phyloP scores from a whole-genome alignment of 306 rosid genomes.

The Ammopiptanthus mongolicus region DNA sequence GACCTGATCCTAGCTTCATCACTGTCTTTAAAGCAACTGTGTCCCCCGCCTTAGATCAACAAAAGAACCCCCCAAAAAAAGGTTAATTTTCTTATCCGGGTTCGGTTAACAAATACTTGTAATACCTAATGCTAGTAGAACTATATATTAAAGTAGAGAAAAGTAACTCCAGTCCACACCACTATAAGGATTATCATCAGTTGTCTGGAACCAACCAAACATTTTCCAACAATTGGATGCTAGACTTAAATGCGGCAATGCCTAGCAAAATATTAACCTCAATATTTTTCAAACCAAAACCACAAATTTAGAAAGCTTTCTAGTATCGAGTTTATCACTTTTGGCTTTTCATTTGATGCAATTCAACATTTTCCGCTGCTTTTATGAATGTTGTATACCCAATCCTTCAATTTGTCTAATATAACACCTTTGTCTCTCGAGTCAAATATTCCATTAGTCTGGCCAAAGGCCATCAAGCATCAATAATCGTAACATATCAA shows the following conservation, averaged over 20 bases:
- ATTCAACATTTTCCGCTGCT: conserved; percentile 1
- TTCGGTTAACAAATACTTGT: background rate
- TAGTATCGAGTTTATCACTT: background rate
- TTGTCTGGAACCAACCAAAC: conserved; percentile 3
- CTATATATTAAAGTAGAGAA: background rate
- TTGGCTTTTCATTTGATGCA: background rate
- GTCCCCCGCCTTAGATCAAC: conserved; percentile 83
- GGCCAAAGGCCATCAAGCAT: conserved; percentile 12
- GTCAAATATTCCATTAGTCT: background rate
- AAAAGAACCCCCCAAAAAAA: conserved; percentile 3
- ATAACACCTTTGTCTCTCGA: background rate
- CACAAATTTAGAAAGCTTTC: conserved; percentile 8
- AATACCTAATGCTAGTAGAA: background rate
- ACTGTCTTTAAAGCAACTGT: conserved; percentile 91
- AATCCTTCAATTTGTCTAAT: background rate
- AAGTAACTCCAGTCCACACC: background rate
- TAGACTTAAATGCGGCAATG: background rate
- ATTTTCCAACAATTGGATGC: conserved; percentile 6
- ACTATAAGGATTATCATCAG: background rate
- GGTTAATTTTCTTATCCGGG: background rate
- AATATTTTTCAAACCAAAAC: background rate
- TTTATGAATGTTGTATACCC: background rate
- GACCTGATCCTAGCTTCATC: conserved; percentile 93
- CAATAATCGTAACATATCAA: background rate
- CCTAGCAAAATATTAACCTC: background rate